Evolutionary conservation across 768 basidiomycete genomes (phyloP).

Genomic region (Psilocybe sp.): DNA sequence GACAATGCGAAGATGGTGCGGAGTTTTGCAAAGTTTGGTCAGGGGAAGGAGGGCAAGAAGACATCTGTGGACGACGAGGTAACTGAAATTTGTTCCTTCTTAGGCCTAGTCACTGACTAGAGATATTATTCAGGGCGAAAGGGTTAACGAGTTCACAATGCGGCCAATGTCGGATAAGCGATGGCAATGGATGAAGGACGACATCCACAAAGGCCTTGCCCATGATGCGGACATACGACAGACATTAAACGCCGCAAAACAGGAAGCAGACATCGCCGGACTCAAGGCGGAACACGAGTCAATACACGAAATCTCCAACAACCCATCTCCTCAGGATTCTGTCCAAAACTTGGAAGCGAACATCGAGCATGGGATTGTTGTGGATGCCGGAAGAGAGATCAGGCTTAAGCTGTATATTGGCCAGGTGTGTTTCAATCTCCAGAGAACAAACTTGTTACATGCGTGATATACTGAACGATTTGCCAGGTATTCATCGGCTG

Average conservation of each 20-base stretch:
- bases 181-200: conserved; percentile 38
- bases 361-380: conserved; percentile 41
- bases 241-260: conserved; percentile 15
- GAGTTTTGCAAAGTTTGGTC: conserved; percentile 65
- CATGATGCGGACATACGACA: neutral
- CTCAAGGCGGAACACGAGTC: conserved; percentile 42
- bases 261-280: conserved; percentile 21
- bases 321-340: conserved; percentile 9
- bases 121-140: conserved; percentile 30
- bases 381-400: conserved; percentile 68
- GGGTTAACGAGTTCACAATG: conserved; percentile 42
- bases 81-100: conserved; percentile 4
- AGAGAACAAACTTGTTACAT: neutral
- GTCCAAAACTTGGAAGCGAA: neutral
- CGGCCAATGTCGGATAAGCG: conserved; percentile 41
- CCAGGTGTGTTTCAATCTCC: conserved; percentile 39
- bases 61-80: conserved; percentile 35
- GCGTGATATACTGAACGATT: conserved; percentile 3
- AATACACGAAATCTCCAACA: conserved; percentile 34
- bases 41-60: conserved; percentile 25
- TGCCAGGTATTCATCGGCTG: conserved; percentile 73
- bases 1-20: conserved; percentile 78
- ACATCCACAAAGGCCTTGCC: conserved; percentile 21
- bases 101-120: neutral
- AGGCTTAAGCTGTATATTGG: conserved; percentile 73